Conservation (phyloP, 1,284 basidiomycete species). For the Inonotus obliquus region DNA sequence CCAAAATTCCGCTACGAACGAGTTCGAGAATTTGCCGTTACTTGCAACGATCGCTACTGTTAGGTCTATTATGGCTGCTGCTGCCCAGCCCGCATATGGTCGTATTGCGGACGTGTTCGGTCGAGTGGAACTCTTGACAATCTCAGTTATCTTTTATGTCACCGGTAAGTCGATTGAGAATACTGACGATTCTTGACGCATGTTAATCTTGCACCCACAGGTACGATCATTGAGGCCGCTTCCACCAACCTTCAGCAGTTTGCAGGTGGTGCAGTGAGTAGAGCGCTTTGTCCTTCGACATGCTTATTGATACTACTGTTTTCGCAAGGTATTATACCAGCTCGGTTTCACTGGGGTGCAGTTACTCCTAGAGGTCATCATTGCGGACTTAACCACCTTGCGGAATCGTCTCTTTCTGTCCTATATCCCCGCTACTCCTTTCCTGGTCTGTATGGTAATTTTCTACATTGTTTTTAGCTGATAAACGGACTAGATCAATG, state of each 20-base stretch:
- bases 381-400: conserved; percentile 36
- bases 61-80: conserved; percentile 22
- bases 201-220: conserved; percentile 8
- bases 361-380: conserved; percentile 34
- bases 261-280: conserved; percentile 29
- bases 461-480: neutral
- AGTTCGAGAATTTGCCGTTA: conserved; percentile 19
- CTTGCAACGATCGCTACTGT: conserved; percentile 21
- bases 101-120: conserved; percentile 29
- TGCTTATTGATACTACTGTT: neutral
- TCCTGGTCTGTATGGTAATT: neutral
- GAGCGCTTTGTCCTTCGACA: conserved; percentile 17
- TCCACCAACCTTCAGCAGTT: conserved; percentile 28
- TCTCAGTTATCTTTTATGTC: conserved; percentile 32
- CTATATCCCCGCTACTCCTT: conserved; percentile 36
- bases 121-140: conserved; percentile 30
- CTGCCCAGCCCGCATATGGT: conserved; percentile 22
- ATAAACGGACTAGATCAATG: conserved; percentile 30
- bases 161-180: conserved; percentile 14
- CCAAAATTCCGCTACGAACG: conserved; percentile 20
- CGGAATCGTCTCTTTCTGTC: conserved; percentile 36
- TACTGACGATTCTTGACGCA: neutral
- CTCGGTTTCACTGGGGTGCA: conserved; percentile 33
- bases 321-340: conserved; percentile 24
- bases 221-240: conserved; percentile 33